Evolutionary conservation across 305 asterid genomes (phyloP).

Genomic region (Striga hermonthica): DNA sequence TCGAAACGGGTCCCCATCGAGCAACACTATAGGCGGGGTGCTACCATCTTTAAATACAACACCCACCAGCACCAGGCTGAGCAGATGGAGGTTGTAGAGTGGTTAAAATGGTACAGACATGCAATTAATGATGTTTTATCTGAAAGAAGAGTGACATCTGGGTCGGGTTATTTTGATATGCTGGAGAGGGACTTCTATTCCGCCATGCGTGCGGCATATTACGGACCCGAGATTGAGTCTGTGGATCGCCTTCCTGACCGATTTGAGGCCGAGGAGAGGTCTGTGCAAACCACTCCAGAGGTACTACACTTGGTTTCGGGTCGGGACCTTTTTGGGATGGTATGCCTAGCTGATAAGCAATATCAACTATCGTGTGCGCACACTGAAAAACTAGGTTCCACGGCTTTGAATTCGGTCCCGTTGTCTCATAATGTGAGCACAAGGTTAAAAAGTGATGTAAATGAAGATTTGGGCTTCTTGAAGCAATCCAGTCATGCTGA

Average conservation of each 20-base stretch:
- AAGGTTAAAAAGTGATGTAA: slow-evolving; percentile 30
- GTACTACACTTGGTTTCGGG: slow-evolving; percentile 93
- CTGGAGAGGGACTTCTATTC: slow-evolving; percentile 79
- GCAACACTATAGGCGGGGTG: slow-evolving; percentile 40
- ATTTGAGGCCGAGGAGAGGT: slow-evolving; percentile 95
- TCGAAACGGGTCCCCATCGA: slow-evolving; percentile 44
- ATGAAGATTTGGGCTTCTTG: slow-evolving; percentile 33
- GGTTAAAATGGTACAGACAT: slow-evolving; percentile 84
- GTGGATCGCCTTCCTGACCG: slow-evolving; percentile 70
- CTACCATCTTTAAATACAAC: slow-evolving; percentile 45
- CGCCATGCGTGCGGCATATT: slow-evolving; percentile 76
- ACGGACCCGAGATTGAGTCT: slow-evolving; percentile 80
- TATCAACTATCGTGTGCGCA: slow-evolving; percentile 45
- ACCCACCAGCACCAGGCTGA: slow-evolving; percentile 38
- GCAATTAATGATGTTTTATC: slow-evolving; percentile 69
- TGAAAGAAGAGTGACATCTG: slow-evolving; percentile 70
- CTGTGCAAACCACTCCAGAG: slow-evolving; percentile 55
- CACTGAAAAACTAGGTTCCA: slow-evolving; percentile 42
- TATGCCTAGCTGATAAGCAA: slow-evolving; percentile 51
- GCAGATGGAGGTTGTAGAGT: slow-evolving; percentile 86
- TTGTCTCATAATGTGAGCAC: slow-evolving; percentile 32
- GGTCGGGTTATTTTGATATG: slow-evolving; percentile 74
- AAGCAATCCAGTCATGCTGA: slow-evolving; percentile 34
- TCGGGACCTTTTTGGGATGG: slow-evolving; percentile 88
- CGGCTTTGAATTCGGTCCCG: slow-evolving; percentile 29